Evolutionary conservation across 306 rosid species (phyloP), one percentile per base, ranked within the genome.

Genomic region (Datisca glomerata): DNA sequence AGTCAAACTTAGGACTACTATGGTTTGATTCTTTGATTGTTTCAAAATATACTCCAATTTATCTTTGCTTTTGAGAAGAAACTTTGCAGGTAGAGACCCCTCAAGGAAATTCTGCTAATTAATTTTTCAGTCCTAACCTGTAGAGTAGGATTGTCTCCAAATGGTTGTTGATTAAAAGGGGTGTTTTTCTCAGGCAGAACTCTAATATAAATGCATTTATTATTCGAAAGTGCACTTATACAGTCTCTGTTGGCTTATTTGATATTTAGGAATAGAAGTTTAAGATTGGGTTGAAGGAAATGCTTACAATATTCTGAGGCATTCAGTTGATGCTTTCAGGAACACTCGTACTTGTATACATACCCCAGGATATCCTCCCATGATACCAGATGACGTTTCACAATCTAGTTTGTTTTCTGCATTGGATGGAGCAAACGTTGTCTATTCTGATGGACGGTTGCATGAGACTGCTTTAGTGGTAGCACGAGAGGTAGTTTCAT

Each of bases 301-400:
- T 25, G 22, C 11, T 6, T 21, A 23, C 11, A 38, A 17, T 51
- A 12, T n/a, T 14, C 22, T 40, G 22, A 38, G 10, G 42, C 17
- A 6, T 37, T 37, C 13, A 56, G 24, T 66, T 38, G 51, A 58
- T 45, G 33, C 49, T 53, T 57, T 47, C 75, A 89, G 97, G 65
- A 78, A 80, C 60, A 72, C 95, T 47, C 95, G 93, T 21, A 89
- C 93, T 3, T 74, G 86, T 51, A 77, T 89, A 49, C 70, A 56
- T 73, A 80, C 95, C 44, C 73, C 91, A 12, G 97, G 86, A 59
- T 75, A 80, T 55, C 95, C 95, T 74, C 75, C 81, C 25, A 33
- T 83, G 86, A 55, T 50, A 66, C 75, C 84, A 15, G 72, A 67
- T 40, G 93, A 89, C 57, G 61, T 83, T 51, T 61, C 91, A 10